phyloP scores from a whole-genome alignment of 371 early-diverging fungal species.

The Mucor plumbeus region DNA sequence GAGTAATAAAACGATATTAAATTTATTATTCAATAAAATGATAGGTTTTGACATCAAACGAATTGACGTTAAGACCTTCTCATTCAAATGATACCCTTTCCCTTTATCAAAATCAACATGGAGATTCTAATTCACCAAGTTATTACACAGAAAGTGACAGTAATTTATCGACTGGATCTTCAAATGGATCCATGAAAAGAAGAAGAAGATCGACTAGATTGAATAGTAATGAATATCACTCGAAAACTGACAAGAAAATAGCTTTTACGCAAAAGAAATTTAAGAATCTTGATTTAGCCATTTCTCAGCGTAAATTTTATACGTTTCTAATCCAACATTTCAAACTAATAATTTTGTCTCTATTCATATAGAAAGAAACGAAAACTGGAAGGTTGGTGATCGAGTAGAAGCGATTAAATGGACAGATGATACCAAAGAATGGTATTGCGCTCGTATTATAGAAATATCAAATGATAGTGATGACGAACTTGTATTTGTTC shows the following conservation, averaged over 20 bases:
- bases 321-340: not conserved
- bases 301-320: not conserved
- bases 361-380: not conserved
- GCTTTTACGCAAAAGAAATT: conserved; percentile 27
- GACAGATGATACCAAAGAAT: conserved; percentile 37
- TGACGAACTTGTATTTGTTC: conserved; percentile 51
- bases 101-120: not conserved
- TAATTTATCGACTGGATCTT: conserved; percentile 24
- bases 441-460: conserved; percentile 51
- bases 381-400: conserved; percentile 41
- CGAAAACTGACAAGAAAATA: conserved; percentile 7
- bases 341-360: not conserved
- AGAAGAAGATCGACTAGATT: conserved; percentile 16
- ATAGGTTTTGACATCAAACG: conserved; percentile 11
- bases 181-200: conserved; percentile 31
- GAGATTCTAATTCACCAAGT: conserved; percentile 16
- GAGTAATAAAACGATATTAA: not conserved
- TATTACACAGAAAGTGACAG: conserved; percentile 27
- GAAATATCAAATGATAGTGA: conserved; percentile 28
- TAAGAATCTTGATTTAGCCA: conserved; percentile 22
- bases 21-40: not conserved
- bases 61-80: conserved; percentile 16
- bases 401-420: conserved; percentile 50
- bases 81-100: conserved; percentile 25
- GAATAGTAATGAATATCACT: conserved; percentile 12